Percentiles rank a stretch among this genome's conserved stretches.
Evolutionary conservation across 163 green algal genomes (phyloP).

Genomic region (Scenedesmus sp.): DNA sequence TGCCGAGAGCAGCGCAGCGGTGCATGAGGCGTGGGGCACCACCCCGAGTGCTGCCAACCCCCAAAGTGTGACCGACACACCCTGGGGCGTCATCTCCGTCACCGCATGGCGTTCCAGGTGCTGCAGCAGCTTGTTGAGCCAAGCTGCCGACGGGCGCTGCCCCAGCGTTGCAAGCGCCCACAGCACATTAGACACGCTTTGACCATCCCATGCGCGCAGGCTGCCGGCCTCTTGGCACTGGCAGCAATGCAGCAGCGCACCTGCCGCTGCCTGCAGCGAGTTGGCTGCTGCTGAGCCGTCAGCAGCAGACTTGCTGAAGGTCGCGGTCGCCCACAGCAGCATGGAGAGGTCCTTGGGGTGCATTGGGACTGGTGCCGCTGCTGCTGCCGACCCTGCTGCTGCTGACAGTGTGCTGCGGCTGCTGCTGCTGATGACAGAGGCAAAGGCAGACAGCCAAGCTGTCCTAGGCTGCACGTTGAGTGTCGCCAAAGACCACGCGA

Average conservation of each 20-base stretch:
- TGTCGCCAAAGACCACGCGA: constrained; percentile 32
- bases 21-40: constrained; percentile 1
- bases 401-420: neutral
- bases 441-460: constrained; percentile 44
- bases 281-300: constrained; percentile 31
- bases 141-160: constrained; percentile 10
- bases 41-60: constrained; percentile 47
- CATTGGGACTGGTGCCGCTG: neutral
- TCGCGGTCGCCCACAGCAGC: constrained; percentile 43
- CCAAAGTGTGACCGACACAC: constrained; percentile 24
- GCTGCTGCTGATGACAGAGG: neutral
- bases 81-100: constrained; percentile 22
- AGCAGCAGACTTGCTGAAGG: constrained; percentile 17
- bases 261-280: constrained; percentile 18
- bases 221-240: constrained; percentile 8
- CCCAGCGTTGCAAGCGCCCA: constrained; percentile 48
- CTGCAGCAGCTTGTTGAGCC: constrained; percentile 36
- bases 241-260: neutral
- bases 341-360: neutral
- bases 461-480: constrained; percentile 14
- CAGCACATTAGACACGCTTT: constrained; percentile 12
- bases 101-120: neutral
- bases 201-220: constrained; percentile 24
- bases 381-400: neutral
- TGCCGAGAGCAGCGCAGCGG: neutral